Percentiles rank a stretch among this genome's conserved stretches.
phyloP scores from a whole-genome alignment of 139 green algal genomes.

The Closterium sp. region DNA sequence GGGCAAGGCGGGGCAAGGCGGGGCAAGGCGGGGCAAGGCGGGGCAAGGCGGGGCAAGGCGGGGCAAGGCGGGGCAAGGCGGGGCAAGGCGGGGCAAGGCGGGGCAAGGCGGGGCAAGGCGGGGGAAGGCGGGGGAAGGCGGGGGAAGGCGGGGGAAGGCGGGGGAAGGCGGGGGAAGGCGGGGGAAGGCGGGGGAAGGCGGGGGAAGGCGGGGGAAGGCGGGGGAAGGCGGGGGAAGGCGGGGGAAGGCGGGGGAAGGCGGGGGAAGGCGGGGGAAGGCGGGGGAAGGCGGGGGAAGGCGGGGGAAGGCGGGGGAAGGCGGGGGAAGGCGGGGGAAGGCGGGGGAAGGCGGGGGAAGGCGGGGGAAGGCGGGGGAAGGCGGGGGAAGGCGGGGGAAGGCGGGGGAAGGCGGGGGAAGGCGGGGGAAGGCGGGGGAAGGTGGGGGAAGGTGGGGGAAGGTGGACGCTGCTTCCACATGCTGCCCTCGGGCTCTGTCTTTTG shows the following conservation, averaged over 20 bases:
- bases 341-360: background rate
- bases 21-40: background rate
- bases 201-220: background rate
- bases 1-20: background rate
- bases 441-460: background rate
- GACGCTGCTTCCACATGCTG: background rate
- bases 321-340: background rate
- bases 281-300: background rate
- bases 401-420: background rate
- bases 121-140: background rate
- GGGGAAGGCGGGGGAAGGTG: background rate
- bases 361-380: background rate
- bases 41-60: background rate
- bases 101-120: no score
- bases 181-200: background rate
- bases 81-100: background rate
- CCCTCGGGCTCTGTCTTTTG: conserved; percentile 29
- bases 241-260: background rate
- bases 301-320: background rate
- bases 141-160: background rate
- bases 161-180: background rate
- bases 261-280: background rate
- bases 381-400: background rate
- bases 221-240: background rate
- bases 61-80: background rate